Base-by-base conservation (phyloP, 768 basidiomycete genomes). In the Russula emetica region DNA sequence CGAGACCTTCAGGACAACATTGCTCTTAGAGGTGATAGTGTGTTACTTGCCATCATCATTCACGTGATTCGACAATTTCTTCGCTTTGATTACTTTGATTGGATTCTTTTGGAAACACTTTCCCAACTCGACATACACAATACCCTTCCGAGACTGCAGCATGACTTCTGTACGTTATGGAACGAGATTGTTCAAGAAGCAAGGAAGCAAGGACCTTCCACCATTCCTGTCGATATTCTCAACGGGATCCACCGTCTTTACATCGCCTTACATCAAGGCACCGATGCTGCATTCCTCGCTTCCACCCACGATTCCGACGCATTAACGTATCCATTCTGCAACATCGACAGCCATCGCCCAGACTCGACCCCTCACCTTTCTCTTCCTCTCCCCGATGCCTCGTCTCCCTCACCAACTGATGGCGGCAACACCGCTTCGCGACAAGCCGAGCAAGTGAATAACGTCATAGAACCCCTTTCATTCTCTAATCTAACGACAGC, bases 81-180 rank as follows among this genome's bases (percentile, higher is more conserved):
- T 55, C 24, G 3, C 26, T 10, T 1, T 8, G 3, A 0, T 20
- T 4, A 1, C 14, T 4, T 0, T 14, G 0, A 14, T 3, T 2
- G 6, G 2, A 0, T 2, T 5, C 9, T 42, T 20, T 2, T 55
- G 44, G 2, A 5, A 22, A 1, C 16, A 11, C 9, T 44, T n/a
- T n/a, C 55, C 16, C 2, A 2, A 44, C 28, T 34, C 14, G 32
- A 54, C 3, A 14, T 54, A 34, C 3, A 0, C 6, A 13, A 22
- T 16, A 36, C 34, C 1, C 34, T 24, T 22, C 34, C 53, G 13
- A 34, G 34, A 24, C 20, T 54, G n/a, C 53, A 55, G 7, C 53
- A 38, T 7, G 53, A 55, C 11, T 55, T 55, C 22, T 55, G 53
- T 34, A 16, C 34, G 1, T 16, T 55, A 14, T 55, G 53, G 53